Evolutionary conservation across 305 asterid species (phyloP), one percentile per base, ranked within the genome.

Genomic region (Caryopteris hybrid): DNA sequence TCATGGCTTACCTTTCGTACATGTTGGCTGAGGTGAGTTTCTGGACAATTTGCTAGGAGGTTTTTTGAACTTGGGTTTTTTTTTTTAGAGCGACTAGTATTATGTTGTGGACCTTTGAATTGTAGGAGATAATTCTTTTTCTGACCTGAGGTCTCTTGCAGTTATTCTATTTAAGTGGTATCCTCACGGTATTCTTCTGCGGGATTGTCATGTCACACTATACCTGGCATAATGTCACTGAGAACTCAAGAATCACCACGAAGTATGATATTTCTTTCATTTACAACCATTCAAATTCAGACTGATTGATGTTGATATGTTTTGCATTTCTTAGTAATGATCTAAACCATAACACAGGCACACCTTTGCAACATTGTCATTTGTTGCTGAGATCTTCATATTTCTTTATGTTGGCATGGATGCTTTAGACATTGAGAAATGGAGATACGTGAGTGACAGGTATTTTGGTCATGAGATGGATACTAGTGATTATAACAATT

Each of bases 161-260:
- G 88, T 54, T 83, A 61, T 62, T 78, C 74, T 72, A 84, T 75
- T 78, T 90, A 65, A 90, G 97, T 41, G 92, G 90, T 60, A 88
- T 90, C 83, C 96, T 90, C 78, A 90, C 97, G 0, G 97, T 90
- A 64, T 90, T 90, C 78, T 90, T 90, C 85, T 88, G 90, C 47
- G 97, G 97, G 65, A 90, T 90, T 64, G 96, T 88, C 77, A 90
- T 90, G 97, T 90, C 97, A 4, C 97, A 88, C 47, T 90, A 90
- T 73, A 90, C 97, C 55, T 90, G 97, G 97, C 97, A 90, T 80
- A 86, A 95, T 79, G 98, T 94, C 76, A 94, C 99, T 0, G 97
- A 91, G 79, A 91, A 88, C 81, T 92, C 97, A 56, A 86, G 96
- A 80, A 78, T 87, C 51, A 92, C 97, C 63, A 90, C 98, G 60